phyloP scores from a whole-genome alignment of 2,329 filamentous ascomycete genomes.

The Hypomyces rosellus region DNA sequence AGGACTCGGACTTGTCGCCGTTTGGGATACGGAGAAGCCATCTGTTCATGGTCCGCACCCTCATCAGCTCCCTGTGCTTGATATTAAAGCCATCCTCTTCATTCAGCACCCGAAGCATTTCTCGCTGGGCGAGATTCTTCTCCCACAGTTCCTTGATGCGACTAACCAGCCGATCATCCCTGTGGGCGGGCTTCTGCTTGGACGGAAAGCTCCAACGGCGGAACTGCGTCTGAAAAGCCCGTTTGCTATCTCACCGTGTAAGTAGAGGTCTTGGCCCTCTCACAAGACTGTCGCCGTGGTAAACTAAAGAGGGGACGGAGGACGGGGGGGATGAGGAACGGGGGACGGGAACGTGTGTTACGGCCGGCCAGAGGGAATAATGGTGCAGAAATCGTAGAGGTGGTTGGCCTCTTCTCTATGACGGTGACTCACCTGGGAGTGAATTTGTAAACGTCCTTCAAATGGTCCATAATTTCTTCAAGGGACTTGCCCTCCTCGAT shows the following conservation, averaged over 20 bases:
- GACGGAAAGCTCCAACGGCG: constrained; percentile 73
- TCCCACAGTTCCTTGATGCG: constrained; percentile 75
- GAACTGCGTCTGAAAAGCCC: constrained; percentile 70
- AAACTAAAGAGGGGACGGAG: neutral
- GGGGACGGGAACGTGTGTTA: neutral
- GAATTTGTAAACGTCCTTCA: constrained; percentile 59
- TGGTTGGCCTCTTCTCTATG: constrained; percentile 9
- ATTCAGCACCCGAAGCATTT: constrained; percentile 66
- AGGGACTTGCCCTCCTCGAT: constrained; percentile 68
- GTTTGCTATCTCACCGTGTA: constrained; percentile 49
- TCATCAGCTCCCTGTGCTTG: constrained; percentile 63
- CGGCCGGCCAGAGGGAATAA: constrained; percentile 1
- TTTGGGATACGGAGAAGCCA: constrained; percentile 59
- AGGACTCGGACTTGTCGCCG: constrained; percentile 42
- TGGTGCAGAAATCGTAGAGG: constrained; percentile 8
- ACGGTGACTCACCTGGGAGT: constrained; percentile 59
- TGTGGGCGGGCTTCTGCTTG: constrained; percentile 66
- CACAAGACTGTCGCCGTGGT: neutral
- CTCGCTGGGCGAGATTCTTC: constrained; percentile 61
- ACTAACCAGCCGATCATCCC: constrained; percentile 59
- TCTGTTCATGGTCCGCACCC: constrained; percentile 61
- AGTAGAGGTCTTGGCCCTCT: constrained; percentile 6
- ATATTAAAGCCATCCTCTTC: constrained; percentile 66
- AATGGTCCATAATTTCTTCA: constrained; percentile 68
- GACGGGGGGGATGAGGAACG: no score